Conservation (phyloP, 2,329 filamentous ascomycete species). For the Xylariales sp. region DNA sequence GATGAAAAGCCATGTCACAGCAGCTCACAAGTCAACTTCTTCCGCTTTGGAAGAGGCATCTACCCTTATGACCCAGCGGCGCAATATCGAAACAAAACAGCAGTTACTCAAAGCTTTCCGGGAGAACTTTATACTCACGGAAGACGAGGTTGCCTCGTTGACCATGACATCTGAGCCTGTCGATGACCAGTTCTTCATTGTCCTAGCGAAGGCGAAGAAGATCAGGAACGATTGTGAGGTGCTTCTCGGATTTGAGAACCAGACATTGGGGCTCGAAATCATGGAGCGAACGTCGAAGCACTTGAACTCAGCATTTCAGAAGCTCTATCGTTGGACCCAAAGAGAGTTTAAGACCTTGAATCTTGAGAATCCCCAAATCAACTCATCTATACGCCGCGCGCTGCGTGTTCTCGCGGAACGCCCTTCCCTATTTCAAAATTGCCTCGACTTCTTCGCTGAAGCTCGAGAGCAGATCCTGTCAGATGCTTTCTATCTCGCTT, state of each 20-base stretch:
- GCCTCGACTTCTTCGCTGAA: conserved; percentile 88
- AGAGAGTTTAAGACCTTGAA: conserved; percentile 89
- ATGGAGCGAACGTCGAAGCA: conserved; percentile 87
- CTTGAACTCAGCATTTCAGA: conserved; percentile 87
- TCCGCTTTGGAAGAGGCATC: conserved; percentile 75
- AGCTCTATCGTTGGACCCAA: conserved; percentile 92
- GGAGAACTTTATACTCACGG: conserved; percentile 77
- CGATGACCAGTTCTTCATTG: conserved; percentile 76
- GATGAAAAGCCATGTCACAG: conserved; percentile 72
- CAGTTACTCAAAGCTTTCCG: conserved; percentile 72
- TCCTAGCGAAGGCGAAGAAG: conserved; percentile 74
- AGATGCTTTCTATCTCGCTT: conserved; percentile 80
- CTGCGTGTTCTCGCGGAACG: conserved; percentile 84
- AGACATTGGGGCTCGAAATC: conserved; percentile 80
- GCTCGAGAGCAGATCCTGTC: conserved; percentile 81
- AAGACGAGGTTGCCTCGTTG: conserved; percentile 70
- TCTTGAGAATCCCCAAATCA: conserved; percentile 90
- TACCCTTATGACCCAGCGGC: conserved; percentile 66
- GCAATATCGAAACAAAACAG: conserved; percentile 74
- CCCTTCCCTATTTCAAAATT: conserved; percentile 87
- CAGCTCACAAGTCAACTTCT: conserved; percentile 69
- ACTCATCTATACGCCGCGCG: conserved; percentile 74
- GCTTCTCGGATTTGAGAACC: conserved; percentile 83
- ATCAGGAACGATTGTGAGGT: conserved; percentile 87
- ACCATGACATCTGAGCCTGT: conserved; percentile 78